Evolutionary conservation across 345 rosid genomes (phyloP).

Genomic region (Capsella bursapastoris): DNA sequence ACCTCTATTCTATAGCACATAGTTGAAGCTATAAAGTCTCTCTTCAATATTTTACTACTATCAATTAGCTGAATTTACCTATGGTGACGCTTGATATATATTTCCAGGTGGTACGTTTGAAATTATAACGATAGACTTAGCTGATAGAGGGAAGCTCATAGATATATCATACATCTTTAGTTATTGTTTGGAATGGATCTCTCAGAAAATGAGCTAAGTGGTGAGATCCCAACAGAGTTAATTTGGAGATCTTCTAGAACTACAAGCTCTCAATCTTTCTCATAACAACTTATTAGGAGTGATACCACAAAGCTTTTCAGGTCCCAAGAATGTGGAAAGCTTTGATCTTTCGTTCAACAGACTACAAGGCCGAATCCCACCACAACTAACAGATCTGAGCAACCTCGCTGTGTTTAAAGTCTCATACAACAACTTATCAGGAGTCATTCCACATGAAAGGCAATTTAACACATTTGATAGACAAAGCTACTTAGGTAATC

Average conservation of each 20-base stretch:
- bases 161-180: no score
- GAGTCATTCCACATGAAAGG: neutral
- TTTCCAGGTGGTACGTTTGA: neutral
- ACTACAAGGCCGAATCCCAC: neutral
- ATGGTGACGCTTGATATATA: neutral
- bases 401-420: neutral
- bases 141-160: neutral
- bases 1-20: slow-evolving; percentile 5
- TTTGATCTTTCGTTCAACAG: slow-evolving; percentile 48
- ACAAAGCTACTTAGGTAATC: neutral
- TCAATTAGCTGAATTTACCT: neutral
- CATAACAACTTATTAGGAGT: no score
- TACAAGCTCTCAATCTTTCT: no score
- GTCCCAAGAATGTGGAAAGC: slow-evolving; percentile 40
- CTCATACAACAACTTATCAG: slow-evolving; percentile 22
- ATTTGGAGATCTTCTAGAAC: no score
- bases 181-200: no score
- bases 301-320: slow-evolving; percentile 42
- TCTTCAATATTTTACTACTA: neutral
- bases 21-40: slow-evolving; percentile 23
- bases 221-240: no score
- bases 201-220: no score
- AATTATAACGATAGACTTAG: neutral
- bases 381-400: neutral
- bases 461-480: neutral